Evolutionary conservation across 108 stramenopile genomes (phyloP).

Genomic region (Chaetoceros muelleri): DNA sequence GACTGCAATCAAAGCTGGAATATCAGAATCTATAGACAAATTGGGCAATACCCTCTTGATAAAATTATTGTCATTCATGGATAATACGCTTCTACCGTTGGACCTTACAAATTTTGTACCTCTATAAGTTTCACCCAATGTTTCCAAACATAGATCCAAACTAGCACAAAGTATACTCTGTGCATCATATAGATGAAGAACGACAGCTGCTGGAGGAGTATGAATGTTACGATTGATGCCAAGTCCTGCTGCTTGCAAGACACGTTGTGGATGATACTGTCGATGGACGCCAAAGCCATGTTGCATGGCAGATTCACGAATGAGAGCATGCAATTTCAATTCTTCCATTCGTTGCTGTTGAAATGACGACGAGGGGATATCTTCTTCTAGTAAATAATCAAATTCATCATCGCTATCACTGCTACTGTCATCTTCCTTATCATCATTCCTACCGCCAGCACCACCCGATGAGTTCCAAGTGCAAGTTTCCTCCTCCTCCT

Average conservation of each 20-base stretch:
- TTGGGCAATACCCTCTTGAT: slow-evolving; percentile 10
- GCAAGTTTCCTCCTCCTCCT: slow-evolving; percentile 2
- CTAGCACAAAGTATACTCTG: slow-evolving; percentile 44
- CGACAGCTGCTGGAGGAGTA: slow-evolving; percentile 32
- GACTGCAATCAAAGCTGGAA: slow-evolving; percentile 63
- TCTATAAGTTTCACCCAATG: slow-evolving; percentile 17
- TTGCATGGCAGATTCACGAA: slow-evolving; percentile 28
- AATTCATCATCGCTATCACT: slow-evolving; percentile 45
- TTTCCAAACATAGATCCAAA: slow-evolving; percentile 64
- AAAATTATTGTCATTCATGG: slow-evolving; percentile 26
- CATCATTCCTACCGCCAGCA: neutral
- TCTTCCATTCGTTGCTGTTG: slow-evolving; percentile 52
- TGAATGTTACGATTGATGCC: slow-evolving; percentile 1
- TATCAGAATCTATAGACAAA: slow-evolving; percentile 28
- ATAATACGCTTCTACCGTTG: slow-evolving; percentile 34
- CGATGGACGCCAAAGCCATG: slow-evolving; percentile 79
- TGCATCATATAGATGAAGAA: slow-evolving; percentile 63
- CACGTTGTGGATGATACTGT: slow-evolving; percentile 58
- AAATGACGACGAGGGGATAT: slow-evolving; percentile 29
- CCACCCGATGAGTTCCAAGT: neutral
- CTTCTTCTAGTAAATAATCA: slow-evolving; percentile 76
- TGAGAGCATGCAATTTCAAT: slow-evolving; percentile 38
- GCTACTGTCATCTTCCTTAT: slow-evolving; percentile 7
- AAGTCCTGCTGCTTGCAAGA: slow-evolving; percentile 48
- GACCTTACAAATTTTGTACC: slow-evolving; percentile 68